phyloP scores from a whole-genome alignment of 352 stramenopile genomes.

The Phytophthora lateralis region DNA sequence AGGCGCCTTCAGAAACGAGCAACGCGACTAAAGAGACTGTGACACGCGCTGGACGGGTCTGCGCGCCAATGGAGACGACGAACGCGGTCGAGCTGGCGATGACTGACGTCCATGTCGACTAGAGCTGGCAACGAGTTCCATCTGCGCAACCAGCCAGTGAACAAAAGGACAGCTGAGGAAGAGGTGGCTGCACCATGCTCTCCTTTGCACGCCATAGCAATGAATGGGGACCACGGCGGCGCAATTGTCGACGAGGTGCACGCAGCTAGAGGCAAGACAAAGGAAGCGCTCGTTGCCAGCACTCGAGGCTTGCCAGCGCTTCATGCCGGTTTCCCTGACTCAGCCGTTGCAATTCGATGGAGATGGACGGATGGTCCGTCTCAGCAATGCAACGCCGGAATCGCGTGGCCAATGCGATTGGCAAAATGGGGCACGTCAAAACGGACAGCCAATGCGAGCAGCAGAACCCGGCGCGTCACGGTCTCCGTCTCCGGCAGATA shows the following conservation, averaged over 20 bases:
- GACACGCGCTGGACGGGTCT: conserved; percentile 18
- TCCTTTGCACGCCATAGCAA: neutral
- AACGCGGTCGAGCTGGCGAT: conserved; percentile 16
- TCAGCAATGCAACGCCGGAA: conserved; percentile 25
- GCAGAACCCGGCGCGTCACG: neutral
- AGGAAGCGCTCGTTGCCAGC: neutral
- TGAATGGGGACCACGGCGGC: neutral
- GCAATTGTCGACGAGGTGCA: neutral
- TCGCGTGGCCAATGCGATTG: conserved; percentile 15
- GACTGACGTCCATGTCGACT: conserved; percentile 1
- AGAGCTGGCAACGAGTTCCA: neutral
- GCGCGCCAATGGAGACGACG: conserved; percentile 1
- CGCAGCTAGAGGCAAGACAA: neutral
- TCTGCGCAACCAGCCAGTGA: no score
- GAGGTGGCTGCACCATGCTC: neutral
- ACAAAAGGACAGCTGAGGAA: neutral
- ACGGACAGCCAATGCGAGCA: neutral
- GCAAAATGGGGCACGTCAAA: conserved; percentile 15
- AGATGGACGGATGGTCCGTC: conserved; percentile 13
- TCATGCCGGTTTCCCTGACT: neutral
- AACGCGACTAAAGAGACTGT: conserved; percentile 16
- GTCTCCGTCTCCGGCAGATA: neutral
- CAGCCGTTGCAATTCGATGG: neutral
- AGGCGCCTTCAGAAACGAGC: conserved; percentile 5
- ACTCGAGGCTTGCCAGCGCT: no score